A percentile compares a stretch with the other conserved stretches of the same genome.
Conservation (phyloP, 441 rosid genomes). For the Syzygium malaccense region DNA sequence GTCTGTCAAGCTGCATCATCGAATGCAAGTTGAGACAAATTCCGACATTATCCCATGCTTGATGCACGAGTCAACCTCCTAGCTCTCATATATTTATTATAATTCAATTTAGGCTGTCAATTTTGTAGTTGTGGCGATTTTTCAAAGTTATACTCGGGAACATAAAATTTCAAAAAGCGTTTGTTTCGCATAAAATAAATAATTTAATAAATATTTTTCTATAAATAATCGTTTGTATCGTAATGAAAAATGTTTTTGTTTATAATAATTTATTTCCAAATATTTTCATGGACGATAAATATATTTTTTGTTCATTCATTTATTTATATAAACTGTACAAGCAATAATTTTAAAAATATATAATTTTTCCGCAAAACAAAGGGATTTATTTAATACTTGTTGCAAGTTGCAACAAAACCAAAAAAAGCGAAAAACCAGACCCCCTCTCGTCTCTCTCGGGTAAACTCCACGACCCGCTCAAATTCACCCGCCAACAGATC, state of each 20-base stretch:
- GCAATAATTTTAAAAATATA: too few relatives aligned
- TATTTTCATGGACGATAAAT: too few relatives aligned
- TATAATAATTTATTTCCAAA: too few relatives aligned
- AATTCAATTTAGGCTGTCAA: background rate
- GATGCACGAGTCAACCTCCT: background rate
- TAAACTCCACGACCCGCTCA: background rate
- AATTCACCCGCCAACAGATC: background rate
- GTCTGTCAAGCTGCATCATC: accelerated
- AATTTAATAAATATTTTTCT: too few relatives aligned
- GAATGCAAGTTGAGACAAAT: background rate
- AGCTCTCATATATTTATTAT: background rate
- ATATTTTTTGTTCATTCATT: too few relatives aligned
- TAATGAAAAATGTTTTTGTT: too few relatives aligned
- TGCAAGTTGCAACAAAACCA: background rate
- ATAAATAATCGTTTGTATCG: too few relatives aligned
- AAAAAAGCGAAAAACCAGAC: background rate
- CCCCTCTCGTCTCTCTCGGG: background rate
- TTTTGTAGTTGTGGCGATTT: background rate
- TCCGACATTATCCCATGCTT: background rate
- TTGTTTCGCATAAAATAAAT: too few relatives aligned
- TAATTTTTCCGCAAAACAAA: too few relatives aligned
- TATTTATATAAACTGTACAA: too few relatives aligned
- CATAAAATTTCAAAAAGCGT: too few relatives aligned
- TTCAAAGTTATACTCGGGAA: background rate
- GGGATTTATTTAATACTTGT: too few relatives aligned